phyloP scores from a whole-genome alignment of 768 basidiomycete genomes.

The Panellus pusillus region DNA sequence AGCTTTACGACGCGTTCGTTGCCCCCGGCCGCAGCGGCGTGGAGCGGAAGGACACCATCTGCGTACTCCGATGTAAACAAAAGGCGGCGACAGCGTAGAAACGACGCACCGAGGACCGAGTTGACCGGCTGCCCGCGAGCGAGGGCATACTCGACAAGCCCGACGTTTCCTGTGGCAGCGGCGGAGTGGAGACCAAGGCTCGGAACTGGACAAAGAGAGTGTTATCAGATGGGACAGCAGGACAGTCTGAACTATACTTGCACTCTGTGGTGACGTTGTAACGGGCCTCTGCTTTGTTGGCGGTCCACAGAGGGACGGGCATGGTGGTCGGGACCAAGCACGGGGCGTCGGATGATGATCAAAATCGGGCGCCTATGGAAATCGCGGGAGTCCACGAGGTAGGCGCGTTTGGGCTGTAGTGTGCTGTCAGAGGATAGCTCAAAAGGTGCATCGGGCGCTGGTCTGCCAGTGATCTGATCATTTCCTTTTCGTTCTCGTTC shows the following conservation, averaged over 20 bases:
- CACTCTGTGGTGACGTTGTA: slow-evolving; percentile 62
- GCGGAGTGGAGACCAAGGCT: slow-evolving; percentile 77
- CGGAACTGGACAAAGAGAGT: slow-evolving; percentile 50
- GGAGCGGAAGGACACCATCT: slow-evolving; percentile 92
- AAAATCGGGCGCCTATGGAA: slow-evolving; percentile 4
- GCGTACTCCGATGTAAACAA: slow-evolving; percentile 1
- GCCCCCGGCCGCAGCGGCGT: slow-evolving; percentile 92
- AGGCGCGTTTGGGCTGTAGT: too few species aligned
- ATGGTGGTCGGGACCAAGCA: slow-evolving; percentile 29
- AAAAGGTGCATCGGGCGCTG: too few species aligned
- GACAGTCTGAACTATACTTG: slow-evolving; percentile 28
- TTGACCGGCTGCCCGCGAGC: slow-evolving; percentile 95
- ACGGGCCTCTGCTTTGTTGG: slow-evolving; percentile 52
- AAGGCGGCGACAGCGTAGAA: neutral
- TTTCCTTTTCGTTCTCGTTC: too few species aligned
- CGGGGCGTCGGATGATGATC: slow-evolving; percentile 17
- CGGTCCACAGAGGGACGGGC: slow-evolving; percentile 51
- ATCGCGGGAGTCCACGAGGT: neutral
- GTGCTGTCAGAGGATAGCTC: too few species aligned
- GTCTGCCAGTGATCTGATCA: too few species aligned
- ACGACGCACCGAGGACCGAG: slow-evolving; percentile 64
- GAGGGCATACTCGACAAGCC: slow-evolving; percentile 90
- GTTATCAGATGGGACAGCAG: neutral
- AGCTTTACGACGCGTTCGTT: slow-evolving; percentile 85
- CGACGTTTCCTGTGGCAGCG: slow-evolving; percentile 83